These are phyloP conservation scores for Bondarzewia mesenterica DNA, from an alignment of 1,284 basidiomycete genomes.

Conservation along the genomic window DNA sequence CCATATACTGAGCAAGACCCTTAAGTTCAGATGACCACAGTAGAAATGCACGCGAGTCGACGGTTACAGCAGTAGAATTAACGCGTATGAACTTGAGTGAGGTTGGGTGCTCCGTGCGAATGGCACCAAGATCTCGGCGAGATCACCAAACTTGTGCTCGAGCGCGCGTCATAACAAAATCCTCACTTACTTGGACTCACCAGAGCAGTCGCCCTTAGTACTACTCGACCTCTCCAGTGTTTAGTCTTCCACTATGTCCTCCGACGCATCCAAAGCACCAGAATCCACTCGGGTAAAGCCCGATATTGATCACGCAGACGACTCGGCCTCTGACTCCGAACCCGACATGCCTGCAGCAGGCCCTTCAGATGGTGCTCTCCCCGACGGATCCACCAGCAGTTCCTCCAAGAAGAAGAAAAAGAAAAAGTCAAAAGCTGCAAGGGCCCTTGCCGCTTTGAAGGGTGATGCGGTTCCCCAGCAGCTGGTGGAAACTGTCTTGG, in stretches of 20 bases:
- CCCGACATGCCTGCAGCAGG: slow-evolving; percentile 18
- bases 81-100: not conserved
- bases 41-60: too few species aligned
- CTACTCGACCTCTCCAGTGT: not conserved
- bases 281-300: slow-evolving; percentile 5
- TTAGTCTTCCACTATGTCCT: slow-evolving; percentile 10
- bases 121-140: not conserved
- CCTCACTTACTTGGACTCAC: too few species aligned
- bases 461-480: slow-evolving; percentile 50
- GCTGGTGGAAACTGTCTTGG: slow-evolving; percentile 50
- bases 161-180: not conserved
- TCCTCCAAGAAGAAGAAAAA: slow-evolving; percentile 65
- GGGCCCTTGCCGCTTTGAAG: slow-evolving; percentile 40
- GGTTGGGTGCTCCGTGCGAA: too few species aligned
- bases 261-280: slow-evolving; percentile 5
- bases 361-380: slow-evolving; percentile 12
- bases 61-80: too few species aligned
- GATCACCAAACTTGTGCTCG: not conserved
- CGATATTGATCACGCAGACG: slow-evolving; percentile 14
- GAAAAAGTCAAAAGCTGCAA: slow-evolving; percentile 61
- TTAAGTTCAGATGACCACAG: too few species aligned
- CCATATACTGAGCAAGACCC: too few species aligned
- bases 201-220: too few species aligned
- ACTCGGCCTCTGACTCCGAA: slow-evolving; percentile 27
- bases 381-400: slow-evolving; percentile 18